Percentiles rank a stretch among this genome's conserved stretches.
These are phyloP conservation scores for Drosera spatulata DNA, from an alignment of 179 eudicot species.

Conservation along the genomic window DNA sequence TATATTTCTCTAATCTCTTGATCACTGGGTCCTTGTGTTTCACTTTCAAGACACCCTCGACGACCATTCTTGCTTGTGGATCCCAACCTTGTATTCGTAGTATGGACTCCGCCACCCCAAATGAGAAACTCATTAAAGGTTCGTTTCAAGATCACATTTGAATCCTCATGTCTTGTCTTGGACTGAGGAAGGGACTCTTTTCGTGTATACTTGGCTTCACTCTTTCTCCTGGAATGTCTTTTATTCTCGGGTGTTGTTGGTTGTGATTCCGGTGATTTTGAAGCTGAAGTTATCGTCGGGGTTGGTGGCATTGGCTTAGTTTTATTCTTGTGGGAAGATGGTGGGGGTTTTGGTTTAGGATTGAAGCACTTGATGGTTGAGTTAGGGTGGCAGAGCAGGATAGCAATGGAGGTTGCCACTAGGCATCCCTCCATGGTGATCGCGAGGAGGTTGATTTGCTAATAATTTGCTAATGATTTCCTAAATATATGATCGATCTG, in stretches of 20 bases:
- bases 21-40: neutral
- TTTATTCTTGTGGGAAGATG: neutral
- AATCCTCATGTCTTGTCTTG: neutral
- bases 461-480: too few species aligned
- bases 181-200: neutral
- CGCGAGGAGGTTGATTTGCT: too few species aligned
- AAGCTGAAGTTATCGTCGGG: neutral
- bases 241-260: too few species aligned
- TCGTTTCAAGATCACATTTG: neutral
- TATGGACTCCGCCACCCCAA: neutral
- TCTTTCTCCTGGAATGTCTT: too few species aligned
- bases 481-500: too few species aligned
- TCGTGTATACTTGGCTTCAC: too few species aligned
- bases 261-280: neutral
- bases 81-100: conserved; percentile 3
- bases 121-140: neutral
- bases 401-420: conserved; percentile 3
- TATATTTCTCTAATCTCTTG: conserved; percentile 1
- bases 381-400: conserved; percentile 9
- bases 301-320: neutral
- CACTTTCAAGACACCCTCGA: conserved; percentile 4
- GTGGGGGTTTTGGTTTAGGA: conserved; percentile 1
- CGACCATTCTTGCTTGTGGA: neutral
- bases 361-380: conserved; percentile 5
- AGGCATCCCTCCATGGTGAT: conserved; percentile 6